These are phyloP conservation scores for Stropharia rugosoannulata DNA, from an alignment of 768 basidiomycete genomes.

Conservation along the genomic window DNA sequence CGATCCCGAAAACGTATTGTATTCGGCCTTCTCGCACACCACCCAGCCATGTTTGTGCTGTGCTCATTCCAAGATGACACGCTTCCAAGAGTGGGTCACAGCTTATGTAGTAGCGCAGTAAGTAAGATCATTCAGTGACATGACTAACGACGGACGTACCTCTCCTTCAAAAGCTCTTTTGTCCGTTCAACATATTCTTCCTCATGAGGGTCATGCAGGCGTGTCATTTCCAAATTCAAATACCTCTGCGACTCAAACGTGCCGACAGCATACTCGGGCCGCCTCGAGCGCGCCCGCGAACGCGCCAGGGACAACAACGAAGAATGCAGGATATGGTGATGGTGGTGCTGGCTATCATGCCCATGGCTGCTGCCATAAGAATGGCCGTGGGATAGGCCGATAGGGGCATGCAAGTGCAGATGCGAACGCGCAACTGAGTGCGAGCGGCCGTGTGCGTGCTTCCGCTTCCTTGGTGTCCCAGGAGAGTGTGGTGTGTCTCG, in stretches of 20 bases:
- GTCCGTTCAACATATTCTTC: slow-evolving; percentile 41
- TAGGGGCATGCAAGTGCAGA: slow-evolving; percentile 1
- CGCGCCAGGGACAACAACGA: slow-evolving; percentile 39
- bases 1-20: slow-evolving; percentile 31
- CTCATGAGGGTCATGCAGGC: slow-evolving; percentile 48
- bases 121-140: neutral
- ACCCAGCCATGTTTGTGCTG: slow-evolving; percentile 51
- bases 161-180: slow-evolving; percentile 44
- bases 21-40: slow-evolving; percentile 34
- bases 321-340: slow-evolving; percentile 27
- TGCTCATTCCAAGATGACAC: slow-evolving; percentile 38
- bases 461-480: neutral
- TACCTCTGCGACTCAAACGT: slow-evolving; percentile 75
- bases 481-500: neutral
- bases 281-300: slow-evolving; percentile 17
- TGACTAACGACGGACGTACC: slow-evolving; percentile 21
- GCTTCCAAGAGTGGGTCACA: slow-evolving; percentile 51
- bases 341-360: slow-evolving; percentile 26
- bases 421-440: slow-evolving; percentile 6
- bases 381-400: slow-evolving; percentile 10
- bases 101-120: slow-evolving; percentile 20
- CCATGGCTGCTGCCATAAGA: slow-evolving; percentile 29
- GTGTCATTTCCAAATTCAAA: slow-evolving; percentile 60
- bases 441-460: neutral
- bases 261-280: slow-evolving; percentile 58